Base-by-base conservation (phyloP, 768 basidiomycete species). In the Pleurotus ostreatus region DNA sequence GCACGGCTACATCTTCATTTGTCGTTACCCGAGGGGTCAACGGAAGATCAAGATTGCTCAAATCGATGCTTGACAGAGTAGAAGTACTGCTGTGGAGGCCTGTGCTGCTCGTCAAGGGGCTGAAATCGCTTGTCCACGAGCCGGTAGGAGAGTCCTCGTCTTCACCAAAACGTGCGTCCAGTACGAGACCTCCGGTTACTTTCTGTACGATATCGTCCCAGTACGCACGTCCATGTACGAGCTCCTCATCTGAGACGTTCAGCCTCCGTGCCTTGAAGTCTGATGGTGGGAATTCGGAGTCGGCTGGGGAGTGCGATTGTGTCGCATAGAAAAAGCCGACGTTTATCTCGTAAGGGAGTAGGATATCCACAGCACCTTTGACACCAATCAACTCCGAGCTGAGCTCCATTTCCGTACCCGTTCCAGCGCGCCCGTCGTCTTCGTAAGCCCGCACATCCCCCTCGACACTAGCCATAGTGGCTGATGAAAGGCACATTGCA, bases 311-410 rank as follows among this genome's bases (percentile, higher is more conserved):
- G 38, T 26, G 51, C 38, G 51, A 53, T 41, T 41, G 16, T 39
- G 37, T 38, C 40, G 37, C 40, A 43, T 55, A 63, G 58, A 68
- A 59, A 62, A 79, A 77, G 12, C 78, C 78, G 22, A 77, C 76
- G 57, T 70, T 67, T 16, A 58, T 60, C 61, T 81, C 79, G 56
- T 81, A 80, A 12, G 61, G 54, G 56, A 58, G 57, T 9, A 80
- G 47, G 6, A 67, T 68, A n/a, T 73, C 74, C 57, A 66, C 52
- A 5, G 74, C 77, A 43, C 56, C 61, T 55, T 66, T 68, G 53
- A 76, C 72, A 1, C 78, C 79, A 55, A 71, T 66, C 34, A 77
- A 67, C 30, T 75, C 71, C 48, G 64, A 46, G 62, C 74, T 81
- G 57, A 81, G 63, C 40, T 58, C 53, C 40, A 64, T 62, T 13